Percentiles rank a stretch among this genome's conserved stretches.
These are phyloP conservation scores for Entoloma clypeatum DNA, from an alignment of 1,284 basidiomycete genomes.

Conservation along the genomic window DNA sequence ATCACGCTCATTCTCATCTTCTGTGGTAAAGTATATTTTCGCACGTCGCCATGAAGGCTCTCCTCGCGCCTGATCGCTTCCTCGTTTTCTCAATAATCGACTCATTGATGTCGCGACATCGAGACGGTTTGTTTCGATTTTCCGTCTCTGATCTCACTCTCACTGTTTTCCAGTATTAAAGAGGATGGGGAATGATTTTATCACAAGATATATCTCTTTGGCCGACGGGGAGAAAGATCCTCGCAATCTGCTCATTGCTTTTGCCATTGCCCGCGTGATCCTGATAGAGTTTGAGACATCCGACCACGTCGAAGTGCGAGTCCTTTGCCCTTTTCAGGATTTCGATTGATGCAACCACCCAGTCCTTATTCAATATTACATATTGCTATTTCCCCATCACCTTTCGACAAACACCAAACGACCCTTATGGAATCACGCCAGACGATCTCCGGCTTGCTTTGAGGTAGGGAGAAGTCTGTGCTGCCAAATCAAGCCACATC, in stretches of 20 bases:
- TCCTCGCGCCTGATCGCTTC: slow-evolving; percentile 83
- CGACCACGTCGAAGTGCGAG: slow-evolving; percentile 69
- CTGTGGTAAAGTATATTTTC: slow-evolving; percentile 58
- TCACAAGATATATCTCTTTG: slow-evolving; percentile 74
- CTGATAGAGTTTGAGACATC: slow-evolving; percentile 85
- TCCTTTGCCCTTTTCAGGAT: not conserved
- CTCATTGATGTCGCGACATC: slow-evolving; percentile 69
- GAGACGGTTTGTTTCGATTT: slow-evolving; percentile 50
- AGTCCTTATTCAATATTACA: slow-evolving; percentile 92
- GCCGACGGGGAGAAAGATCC: slow-evolving; percentile 98
- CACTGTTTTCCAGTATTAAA: slow-evolving; percentile 55
- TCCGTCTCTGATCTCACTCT: not conserved
- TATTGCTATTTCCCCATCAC: slow-evolving; percentile 99
- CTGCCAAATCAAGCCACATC: not conserved
- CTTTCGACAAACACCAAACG: slow-evolving; percentile 91
- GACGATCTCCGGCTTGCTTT: slow-evolving; percentile 82
- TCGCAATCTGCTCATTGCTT: slow-evolving; percentile 87
- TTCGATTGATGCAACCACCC: slow-evolving; percentile 3
- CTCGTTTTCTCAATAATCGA: slow-evolving; percentile 84
- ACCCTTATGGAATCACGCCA: slow-evolving; percentile 89
- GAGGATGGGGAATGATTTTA: slow-evolving; percentile 67
- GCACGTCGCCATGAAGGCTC: slow-evolving; percentile 76
- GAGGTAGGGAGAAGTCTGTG: slow-evolving; percentile 39
- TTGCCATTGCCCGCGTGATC: slow-evolving; percentile 83
- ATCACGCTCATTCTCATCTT: slow-evolving; percentile 5